Evolutionary conservation across 2,329 filamentous ascomycete species (phyloP), one percentile per base, ranked within the genome.

Genomic region (Apiospora saccharicola): DNA sequence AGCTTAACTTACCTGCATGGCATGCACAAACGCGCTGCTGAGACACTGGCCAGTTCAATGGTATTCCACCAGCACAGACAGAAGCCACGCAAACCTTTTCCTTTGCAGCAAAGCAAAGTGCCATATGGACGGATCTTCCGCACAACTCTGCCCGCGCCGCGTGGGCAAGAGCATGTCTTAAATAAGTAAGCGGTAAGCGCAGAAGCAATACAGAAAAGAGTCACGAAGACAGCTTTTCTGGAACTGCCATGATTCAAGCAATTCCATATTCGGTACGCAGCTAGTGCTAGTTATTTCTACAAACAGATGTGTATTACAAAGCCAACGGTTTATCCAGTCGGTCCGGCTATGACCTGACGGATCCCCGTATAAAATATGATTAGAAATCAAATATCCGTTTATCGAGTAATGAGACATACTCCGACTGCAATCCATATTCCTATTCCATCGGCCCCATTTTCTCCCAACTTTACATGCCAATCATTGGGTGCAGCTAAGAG

Each of bases 1-100:
- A 53, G 51, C 51, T 57, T 34, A 61, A 37, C 53, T 61, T 61
- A 61, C 53, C 7, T 61, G 53, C 53, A 61, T 37, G 19, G 53
- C 53, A 61, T 37, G 19, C 19, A 22, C 46, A 37, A 7, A 37
- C 34, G 30, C 24, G 26, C 51, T 19, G 7, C 30, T 24, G 57
- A 64, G 34, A 22, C 57, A 64, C 22, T 8, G 37, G 22, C 34
- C 34, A 19, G 57, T n/a, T 64, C 57, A 64, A 64, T 19, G 57
- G 26, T 61, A 37, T 61, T 19, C 4, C 19, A 47, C 37, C 53
- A 61, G 53, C 26, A 22, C 19, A 64, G 19, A 41, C 19, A 8
- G 10, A 41, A n/a, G 34, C 34, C 16, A 10, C 34, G 57, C 26
- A 57, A 57, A 30, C 49, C n/a, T 51, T 51, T 51, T 26, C 49